These are phyloP conservation scores for Conoideocrella luteorostrata DNA, from an alignment of 2,329 filamentous ascomycete species.

Conservation along the genomic window DNA sequence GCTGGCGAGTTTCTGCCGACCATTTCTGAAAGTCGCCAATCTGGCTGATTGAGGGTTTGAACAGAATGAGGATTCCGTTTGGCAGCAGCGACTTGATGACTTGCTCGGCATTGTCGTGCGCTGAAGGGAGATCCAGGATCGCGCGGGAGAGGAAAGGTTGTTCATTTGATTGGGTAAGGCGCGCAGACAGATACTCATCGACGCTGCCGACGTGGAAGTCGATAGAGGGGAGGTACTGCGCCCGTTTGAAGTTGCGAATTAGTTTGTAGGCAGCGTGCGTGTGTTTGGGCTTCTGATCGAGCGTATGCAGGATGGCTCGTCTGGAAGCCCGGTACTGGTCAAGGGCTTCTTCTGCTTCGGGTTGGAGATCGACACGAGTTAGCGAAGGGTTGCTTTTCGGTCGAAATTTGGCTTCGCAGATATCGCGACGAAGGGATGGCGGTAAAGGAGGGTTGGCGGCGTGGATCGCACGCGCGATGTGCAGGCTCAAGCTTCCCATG, in stretches of 20 bases:
- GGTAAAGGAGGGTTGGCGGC: conserved; percentile 56
- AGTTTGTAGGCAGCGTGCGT: conserved; percentile 58
- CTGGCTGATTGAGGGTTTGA: conserved; percentile 73
- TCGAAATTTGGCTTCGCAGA: conserved; percentile 20
- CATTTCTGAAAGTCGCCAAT: conserved; percentile 53
- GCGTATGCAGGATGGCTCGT: conserved; percentile 65
- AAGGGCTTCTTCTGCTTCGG: conserved; percentile 27
- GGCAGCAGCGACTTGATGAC: conserved; percentile 53
- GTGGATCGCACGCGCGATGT: conserved; percentile 70
- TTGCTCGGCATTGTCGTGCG: conserved; percentile 40
- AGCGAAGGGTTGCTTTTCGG: conserved; percentile 9
- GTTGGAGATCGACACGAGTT: conserved; percentile 20
- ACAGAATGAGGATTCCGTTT: conserved; percentile 61
- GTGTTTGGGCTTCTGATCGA: conserved; percentile 59
- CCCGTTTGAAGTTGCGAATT: conserved; percentile 60
- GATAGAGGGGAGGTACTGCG: conserved; percentile 62
- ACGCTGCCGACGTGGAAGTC: conserved; percentile 69
- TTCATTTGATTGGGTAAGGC: conserved; percentile 34
- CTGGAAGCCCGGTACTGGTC: conserved; percentile 44
- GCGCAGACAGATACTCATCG: conserved; percentile 52
- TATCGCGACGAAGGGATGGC: conserved; percentile 31
- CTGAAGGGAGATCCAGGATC: conserved; percentile 66
- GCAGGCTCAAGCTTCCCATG: conserved; percentile 72
- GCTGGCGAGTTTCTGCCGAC: conserved; percentile 46
- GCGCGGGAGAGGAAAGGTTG: conserved; percentile 64